Conservation (phyloP, 306 rosid genomes). For the Lablab purpureus region DNA sequence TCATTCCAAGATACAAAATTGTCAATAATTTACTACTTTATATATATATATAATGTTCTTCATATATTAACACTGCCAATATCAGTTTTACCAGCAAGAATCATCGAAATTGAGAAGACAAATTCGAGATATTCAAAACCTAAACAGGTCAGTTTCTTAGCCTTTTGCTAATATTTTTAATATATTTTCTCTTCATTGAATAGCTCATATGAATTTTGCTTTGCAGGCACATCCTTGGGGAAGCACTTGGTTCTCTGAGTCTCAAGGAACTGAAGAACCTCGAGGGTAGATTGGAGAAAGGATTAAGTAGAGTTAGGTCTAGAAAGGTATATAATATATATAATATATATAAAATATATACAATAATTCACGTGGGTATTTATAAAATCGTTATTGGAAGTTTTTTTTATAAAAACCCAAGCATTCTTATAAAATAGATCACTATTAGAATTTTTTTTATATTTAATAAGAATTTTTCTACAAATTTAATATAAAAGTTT, state of each 20-base stretch:
- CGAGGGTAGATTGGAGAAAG: constrained; percentile 94
- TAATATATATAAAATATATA: not conserved
- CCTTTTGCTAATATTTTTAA: not conserved
- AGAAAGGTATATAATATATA: constrained; percentile 64
- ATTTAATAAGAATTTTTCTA: no score
- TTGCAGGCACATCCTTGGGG: constrained; percentile 86
- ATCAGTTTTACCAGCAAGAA: constrained; percentile 94
- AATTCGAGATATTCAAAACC: constrained; percentile 83
- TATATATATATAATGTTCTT: not conserved
- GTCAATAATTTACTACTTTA: not conserved
- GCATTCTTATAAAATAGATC: no score
- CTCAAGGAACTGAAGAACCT: constrained; percentile 86
- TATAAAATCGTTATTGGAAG: not conserved
- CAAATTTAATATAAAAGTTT: no score
- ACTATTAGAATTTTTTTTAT: no score
- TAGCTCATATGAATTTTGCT: not conserved
- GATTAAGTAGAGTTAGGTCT: constrained; percentile 85
- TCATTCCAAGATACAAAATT: not conserved
- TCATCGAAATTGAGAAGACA: constrained; percentile 86
- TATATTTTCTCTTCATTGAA: not conserved
- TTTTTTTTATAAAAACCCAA: not conserved
- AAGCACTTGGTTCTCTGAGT: constrained; percentile 75
- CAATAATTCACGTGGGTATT: not conserved
- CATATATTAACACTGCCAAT: constrained; percentile 19
- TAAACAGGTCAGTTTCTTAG: constrained; percentile 62